Percentiles rank a stretch among this genome's conserved stretches.
Conservation (phyloP, 768 basidiomycete species). For the Nidularia sp. region DNA sequence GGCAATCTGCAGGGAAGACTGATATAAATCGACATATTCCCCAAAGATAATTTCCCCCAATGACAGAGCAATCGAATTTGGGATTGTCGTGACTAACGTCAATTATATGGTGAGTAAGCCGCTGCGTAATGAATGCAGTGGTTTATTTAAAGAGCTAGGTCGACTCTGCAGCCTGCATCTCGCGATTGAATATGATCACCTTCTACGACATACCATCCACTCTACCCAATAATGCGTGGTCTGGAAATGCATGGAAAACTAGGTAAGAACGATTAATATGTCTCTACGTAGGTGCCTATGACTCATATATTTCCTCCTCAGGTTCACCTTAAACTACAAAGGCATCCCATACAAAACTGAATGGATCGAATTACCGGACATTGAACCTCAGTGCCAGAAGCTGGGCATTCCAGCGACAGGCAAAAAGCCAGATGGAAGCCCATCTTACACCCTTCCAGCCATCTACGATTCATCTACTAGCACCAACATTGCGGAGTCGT, state of each 20-base stretch:
- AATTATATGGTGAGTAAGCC: too few species aligned
- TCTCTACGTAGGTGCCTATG: not conserved
- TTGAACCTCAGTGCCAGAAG: constrained; percentile 27
- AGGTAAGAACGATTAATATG: constrained; percentile 11
- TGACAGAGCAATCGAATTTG: too few species aligned
- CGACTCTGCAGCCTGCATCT: too few species aligned
- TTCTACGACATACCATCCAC: constrained; percentile 29
- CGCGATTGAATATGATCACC: constrained; percentile 10
- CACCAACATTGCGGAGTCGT: constrained; percentile 33
- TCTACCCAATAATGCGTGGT: constrained; percentile 17
- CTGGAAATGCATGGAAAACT: constrained; percentile 23
- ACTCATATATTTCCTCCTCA: constrained; percentile 1
- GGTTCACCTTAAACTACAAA: constrained; percentile 30
- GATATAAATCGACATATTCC: too few species aligned
- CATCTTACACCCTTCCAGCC: constrained; percentile 41
- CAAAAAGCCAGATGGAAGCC: constrained; percentile 22
- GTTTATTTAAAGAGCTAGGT: too few species aligned
- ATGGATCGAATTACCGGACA: constrained; percentile 50
- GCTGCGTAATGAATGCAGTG: too few species aligned
- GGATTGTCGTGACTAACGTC: too few species aligned
- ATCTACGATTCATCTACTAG: constrained; percentile 43
- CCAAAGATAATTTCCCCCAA: too few species aligned
- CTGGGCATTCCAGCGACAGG: constrained; percentile 29
- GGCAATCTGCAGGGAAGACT: too few species aligned
- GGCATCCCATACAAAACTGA: constrained; percentile 38